A percentile compares a stretch with the other conserved stretches of the same genome.
These are phyloP conservation scores for Volutella citrinella DNA, from an alignment of 2,329 filamentous ascomycete species.

Conservation along the genomic window DNA sequence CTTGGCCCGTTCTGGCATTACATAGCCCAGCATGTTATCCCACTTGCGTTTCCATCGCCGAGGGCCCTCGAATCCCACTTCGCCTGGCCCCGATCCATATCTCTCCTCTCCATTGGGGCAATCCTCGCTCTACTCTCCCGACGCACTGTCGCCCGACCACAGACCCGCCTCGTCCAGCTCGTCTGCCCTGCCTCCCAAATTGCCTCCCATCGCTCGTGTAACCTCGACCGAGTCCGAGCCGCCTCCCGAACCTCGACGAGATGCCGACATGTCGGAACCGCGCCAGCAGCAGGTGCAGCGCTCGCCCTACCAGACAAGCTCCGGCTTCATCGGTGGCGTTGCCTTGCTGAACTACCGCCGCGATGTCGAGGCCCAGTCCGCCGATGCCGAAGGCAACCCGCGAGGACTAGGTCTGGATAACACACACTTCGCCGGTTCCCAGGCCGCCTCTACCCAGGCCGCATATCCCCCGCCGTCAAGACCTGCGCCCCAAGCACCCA, in stretches of 20 bases:
- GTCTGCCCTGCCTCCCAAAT: constrained; percentile 42
- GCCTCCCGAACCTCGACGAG: constrained; percentile 18
- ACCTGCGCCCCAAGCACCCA: constrained; percentile 19
- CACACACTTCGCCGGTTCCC: constrained; percentile 16
- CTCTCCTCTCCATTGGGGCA: constrained; percentile 39
- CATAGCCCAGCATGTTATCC: constrained; percentile 44
- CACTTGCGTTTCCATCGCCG: constrained; percentile 58
- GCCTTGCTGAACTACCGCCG: constrained; percentile 51
- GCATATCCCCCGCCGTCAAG: constrained; percentile 29
- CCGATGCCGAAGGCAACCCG: constrained; percentile 16
- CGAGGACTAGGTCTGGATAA: constrained; percentile 12
- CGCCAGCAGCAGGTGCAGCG: constrained; percentile 27
- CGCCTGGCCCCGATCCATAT: constrained; percentile 48
- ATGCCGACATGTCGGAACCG: constrained; percentile 23
- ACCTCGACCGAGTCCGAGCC: constrained; percentile 38
- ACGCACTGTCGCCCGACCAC: constrained; percentile 36
- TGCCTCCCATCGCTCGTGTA: constrained; percentile 51
- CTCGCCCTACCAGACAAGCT: constrained; percentile 35
- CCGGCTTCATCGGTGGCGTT: constrained; percentile 54
- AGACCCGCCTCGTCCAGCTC: constrained; percentile 33
- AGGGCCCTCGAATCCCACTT: constrained; percentile 53
- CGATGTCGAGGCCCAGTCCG: constrained; percentile 27
- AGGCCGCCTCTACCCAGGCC: constrained; percentile 15
- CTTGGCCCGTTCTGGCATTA: no score
- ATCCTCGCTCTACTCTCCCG: constrained; percentile 39